Evolutionary conservation across 805 yeast species (phyloP).

Genomic region (Saturnispora ahearnii): DNA sequence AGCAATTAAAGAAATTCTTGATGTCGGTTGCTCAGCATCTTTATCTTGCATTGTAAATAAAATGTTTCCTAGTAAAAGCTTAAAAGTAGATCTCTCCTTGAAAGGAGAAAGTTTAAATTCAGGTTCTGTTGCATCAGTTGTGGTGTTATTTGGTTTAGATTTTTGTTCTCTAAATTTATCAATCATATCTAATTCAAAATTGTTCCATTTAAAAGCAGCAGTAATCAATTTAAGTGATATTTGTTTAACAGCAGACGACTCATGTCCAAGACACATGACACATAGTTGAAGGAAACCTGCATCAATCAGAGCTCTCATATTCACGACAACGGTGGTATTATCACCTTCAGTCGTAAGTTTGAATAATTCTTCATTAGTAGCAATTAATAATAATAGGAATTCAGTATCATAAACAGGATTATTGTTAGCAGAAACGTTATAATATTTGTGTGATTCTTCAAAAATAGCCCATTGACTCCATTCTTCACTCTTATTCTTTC

Average conservation of each 20-base stretch:
- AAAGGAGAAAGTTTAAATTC: conserved; percentile 23
- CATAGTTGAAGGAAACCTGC: conserved; percentile 45
- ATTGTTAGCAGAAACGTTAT: conserved; percentile 8
- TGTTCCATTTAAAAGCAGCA: conserved; percentile 31
- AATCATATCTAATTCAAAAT: conserved; percentile 14
- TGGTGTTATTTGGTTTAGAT: conserved; percentile 3
- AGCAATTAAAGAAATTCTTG: conserved; percentile 46
- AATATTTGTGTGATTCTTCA: conserved; percentile 23
- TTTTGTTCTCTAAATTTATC: conserved; percentile 9
- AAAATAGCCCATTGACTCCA: conserved; percentile 21
- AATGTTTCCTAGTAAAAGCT: conserved; percentile 42
- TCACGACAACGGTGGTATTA: conserved; percentile 27
- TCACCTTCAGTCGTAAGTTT: conserved; percentile 18
- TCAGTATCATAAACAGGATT: conserved; percentile 53
- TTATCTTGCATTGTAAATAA: conserved; percentile 26
- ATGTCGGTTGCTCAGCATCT: conserved; percentile 14
- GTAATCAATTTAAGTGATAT: conserved; percentile 37
- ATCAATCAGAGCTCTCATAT: conserved; percentile 49
- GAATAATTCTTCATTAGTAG: conserved; percentile 60
- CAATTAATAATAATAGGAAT: conserved; percentile 51
- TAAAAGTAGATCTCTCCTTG: conserved; percentile 49
- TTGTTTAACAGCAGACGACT: conserved; percentile 20
- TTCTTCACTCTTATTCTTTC: conserved; percentile 4
- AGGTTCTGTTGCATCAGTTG: neutral
- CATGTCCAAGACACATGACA: conserved; percentile 37